A percentile compares a stretch with the other conserved stretches of the same genome.
Evolutionary conservation across 202 grass and related monocot genomes (phyloP).

Genomic region (Brachypodium distachyon): DNA sequence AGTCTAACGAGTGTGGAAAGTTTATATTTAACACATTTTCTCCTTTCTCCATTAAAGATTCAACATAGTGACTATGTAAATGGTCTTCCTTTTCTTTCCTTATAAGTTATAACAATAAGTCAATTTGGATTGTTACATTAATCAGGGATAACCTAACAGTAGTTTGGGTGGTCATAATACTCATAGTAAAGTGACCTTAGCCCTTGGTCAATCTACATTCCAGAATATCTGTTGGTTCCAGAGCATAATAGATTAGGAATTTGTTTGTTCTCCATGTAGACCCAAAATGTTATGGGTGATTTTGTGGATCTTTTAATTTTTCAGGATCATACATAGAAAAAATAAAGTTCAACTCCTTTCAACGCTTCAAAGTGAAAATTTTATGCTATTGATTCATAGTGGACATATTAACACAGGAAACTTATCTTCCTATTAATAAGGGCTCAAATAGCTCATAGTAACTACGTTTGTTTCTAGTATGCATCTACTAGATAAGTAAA

Average conservation of each 20-base stretch:
- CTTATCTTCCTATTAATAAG: no score
- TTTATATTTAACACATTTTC: no score
- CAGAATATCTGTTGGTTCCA: not conserved
- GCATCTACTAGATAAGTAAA: no score
- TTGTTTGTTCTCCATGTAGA: not conserved
- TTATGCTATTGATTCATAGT: not conserved
- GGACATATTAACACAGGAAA: no score
- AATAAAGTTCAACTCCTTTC: not conserved
- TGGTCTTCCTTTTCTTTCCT: no score
- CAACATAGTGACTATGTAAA: no score
- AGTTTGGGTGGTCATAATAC: not conserved
- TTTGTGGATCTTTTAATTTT: not conserved
- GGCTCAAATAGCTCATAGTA: no score
- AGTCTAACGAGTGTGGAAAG: not conserved
- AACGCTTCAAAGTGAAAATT: not conserved
- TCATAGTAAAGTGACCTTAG: not conserved
- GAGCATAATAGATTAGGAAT: not conserved
- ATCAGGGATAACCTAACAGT: not conserved
- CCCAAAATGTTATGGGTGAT: not conserved
- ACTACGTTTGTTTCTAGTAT: no score
- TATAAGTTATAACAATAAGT: no score
- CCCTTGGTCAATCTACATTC: not conserved
- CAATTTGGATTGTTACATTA: no score
- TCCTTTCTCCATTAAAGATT: no score
- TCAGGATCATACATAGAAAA: not conserved